phyloP scores from a whole-genome alignment of 164 flowering plant genomes.

The Chimonanthus praecox region DNA sequence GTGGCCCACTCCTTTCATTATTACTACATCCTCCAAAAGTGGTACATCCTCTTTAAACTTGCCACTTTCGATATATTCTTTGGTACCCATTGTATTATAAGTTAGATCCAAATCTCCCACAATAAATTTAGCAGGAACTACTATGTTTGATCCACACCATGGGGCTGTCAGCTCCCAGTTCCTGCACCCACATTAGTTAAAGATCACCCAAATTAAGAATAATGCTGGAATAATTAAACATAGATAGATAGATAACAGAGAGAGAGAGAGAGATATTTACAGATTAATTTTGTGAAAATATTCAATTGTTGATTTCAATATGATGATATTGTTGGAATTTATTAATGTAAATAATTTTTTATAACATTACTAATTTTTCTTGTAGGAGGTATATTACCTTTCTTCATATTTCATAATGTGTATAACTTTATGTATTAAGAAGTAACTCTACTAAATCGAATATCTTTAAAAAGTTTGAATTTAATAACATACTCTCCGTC shows the following conservation, averaged over 20 bases:
- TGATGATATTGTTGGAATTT: too few relatives aligned
- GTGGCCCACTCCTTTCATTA: conserved; percentile 13
- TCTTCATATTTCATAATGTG: too few relatives aligned
- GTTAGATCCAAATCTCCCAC: conserved; percentile 38
- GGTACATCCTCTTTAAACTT: conserved; percentile 22
- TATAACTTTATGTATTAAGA: too few relatives aligned
- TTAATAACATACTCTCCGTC: too few relatives aligned
- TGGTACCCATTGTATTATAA: conserved; percentile 19
- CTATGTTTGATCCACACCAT: conserved; percentile 42
- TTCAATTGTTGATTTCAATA: not conserved
- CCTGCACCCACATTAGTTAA: conserved; percentile 11
- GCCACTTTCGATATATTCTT: conserved; percentile 28
- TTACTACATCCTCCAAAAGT: conserved; percentile 9
- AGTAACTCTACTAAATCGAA: too few relatives aligned
- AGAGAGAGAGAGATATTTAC: not conserved
- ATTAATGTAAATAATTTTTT: too few relatives aligned
- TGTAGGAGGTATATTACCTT: too few relatives aligned
- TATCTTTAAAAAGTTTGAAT: too few relatives aligned
- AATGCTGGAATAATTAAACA: not conserved
- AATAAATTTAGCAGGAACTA: conserved; percentile 40
- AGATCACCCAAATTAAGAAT: not conserved
- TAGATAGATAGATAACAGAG: not conserved
- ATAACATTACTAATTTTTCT: too few relatives aligned
- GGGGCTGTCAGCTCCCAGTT: conserved; percentile 55
- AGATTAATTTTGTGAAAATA: not conserved